Percentiles rank a stretch among this genome's conserved stretches.
phyloP scores from a whole-genome alignment of 1,284 basidiomycete genomes.

The Pholiota adiposa region DNA sequence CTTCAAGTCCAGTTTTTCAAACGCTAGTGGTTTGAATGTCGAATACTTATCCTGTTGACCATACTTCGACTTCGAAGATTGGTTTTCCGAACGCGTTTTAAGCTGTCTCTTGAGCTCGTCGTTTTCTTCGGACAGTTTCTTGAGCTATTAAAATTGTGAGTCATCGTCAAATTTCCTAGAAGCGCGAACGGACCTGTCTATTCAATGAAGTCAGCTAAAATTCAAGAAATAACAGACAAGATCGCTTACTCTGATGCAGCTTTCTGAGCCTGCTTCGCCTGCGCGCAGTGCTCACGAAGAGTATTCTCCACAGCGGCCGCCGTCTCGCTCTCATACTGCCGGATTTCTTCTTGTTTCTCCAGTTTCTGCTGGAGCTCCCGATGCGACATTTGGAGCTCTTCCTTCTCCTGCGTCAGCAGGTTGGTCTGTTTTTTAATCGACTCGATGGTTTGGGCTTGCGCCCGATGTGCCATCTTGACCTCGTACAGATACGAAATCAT shows the following conservation, averaged over 20 bases:
- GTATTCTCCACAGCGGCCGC: conserved; percentile 15
- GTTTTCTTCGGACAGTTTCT: conserved; percentile 11
- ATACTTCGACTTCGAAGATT: background rate
- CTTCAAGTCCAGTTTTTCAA: conserved; percentile 28
- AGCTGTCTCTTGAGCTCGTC: background rate
- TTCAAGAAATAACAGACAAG: conserved; percentile 7
- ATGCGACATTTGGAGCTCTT: too few relatives aligned
- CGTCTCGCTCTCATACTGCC: conserved; percentile 10
- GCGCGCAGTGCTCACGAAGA: conserved; percentile 39
- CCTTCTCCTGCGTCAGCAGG: conserved; percentile 36
- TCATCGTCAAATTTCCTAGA: conserved; percentile 3
- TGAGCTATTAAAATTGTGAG: conserved; percentile 16
- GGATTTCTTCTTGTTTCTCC: conserved; percentile 27
- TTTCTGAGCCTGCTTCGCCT: conserved; percentile 37
- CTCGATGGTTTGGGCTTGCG: conserved; percentile 30
- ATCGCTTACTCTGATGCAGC: conserved; percentile 39
- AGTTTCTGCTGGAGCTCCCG: conserved; percentile 29
- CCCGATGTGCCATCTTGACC: conserved; percentile 36
- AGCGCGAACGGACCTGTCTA: conserved; percentile 25
- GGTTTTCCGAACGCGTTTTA: background rate
- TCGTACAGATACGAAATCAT: conserved; percentile 47
- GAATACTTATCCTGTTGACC: background rate
- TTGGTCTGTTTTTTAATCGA: conserved; percentile 29
- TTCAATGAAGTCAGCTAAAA: conserved; percentile 11
- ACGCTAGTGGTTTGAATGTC: conserved; percentile 11